Percentiles rank a stretch among this genome's conserved stretches.
These are phyloP conservation scores for Pichia sp. DNA, from an alignment of 1,139 yeast species.

Conservation along the genomic window DNA sequence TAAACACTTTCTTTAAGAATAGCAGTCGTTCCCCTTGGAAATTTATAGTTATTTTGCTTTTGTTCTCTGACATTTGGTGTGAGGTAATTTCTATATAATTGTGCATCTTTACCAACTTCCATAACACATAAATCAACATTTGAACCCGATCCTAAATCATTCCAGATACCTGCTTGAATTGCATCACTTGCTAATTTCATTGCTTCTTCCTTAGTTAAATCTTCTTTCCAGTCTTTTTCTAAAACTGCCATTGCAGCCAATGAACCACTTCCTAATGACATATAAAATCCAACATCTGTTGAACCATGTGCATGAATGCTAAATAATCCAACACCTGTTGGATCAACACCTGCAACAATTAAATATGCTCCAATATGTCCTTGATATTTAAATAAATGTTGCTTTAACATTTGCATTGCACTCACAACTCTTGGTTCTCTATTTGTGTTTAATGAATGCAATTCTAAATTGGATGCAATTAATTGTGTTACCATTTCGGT, in stretches of 20 bases:
- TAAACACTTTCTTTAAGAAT: constrained; percentile 61
- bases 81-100: constrained; percentile 73
- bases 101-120: constrained; percentile 87
- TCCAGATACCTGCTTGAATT: constrained; percentile 97
- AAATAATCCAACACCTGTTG: constrained; percentile 89
- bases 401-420: constrained; percentile 87
- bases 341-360: constrained; percentile 95
- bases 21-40: constrained; percentile 88
- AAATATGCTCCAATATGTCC: constrained; percentile 96
- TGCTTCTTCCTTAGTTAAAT: constrained; percentile 79
- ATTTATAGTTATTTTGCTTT: constrained; percentile 78
- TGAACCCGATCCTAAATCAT: constrained; percentile 97
- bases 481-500: constrained; percentile 95
- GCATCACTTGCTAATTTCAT: constrained; percentile 86
- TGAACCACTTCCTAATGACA: constrained; percentile 94
- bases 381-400: constrained; percentile 91
- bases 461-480: constrained; percentile 82
- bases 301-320: constrained; percentile 97
- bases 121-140: constrained; percentile 95
- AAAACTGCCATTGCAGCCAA: constrained; percentile 97
- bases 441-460: constrained; percentile 75
- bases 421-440: constrained; percentile 92
- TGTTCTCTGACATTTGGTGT: constrained; percentile 83
- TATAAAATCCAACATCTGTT: constrained; percentile 90
- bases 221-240: constrained; percentile 80